These are phyloP conservation scores for Decorospora gaudefroyi DNA, from an alignment of 2,329 filamentous ascomycete genomes.

Conservation along the genomic window DNA sequence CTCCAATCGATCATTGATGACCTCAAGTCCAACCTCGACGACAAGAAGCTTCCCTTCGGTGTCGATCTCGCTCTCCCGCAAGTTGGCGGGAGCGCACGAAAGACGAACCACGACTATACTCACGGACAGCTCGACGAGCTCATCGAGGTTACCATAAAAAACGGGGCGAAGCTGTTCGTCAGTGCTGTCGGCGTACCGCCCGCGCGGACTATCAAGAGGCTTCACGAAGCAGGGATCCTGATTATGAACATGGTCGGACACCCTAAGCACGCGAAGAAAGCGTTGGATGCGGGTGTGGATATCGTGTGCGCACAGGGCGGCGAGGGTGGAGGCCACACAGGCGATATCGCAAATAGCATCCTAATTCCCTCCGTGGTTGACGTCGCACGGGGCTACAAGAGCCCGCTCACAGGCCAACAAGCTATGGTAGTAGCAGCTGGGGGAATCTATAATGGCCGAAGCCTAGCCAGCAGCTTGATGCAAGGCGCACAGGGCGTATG, in stretches of 20 bases:
- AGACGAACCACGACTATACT: slow-evolving; percentile 96
- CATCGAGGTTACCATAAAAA: slow-evolving; percentile 81
- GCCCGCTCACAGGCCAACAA: slow-evolving; percentile 68
- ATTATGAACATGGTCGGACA: slow-evolving; percentile 99
- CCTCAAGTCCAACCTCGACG: slow-evolving; percentile 73
- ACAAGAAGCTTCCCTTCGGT: slow-evolving; percentile 78
- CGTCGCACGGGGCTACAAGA: slow-evolving; percentile 73
- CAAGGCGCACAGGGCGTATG: slow-evolving; percentile 87
- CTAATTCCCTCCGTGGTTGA: slow-evolving; percentile 87
- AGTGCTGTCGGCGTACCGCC: slow-evolving; percentile 88
- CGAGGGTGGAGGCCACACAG: slow-evolving; percentile 92
- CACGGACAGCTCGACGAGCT: slow-evolving; percentile 84
- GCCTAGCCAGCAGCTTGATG: slow-evolving; percentile 80
- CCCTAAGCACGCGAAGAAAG: slow-evolving; percentile 88
- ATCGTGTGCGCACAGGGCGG: slow-evolving; percentile 91
- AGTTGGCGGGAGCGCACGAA: slow-evolving; percentile 78
- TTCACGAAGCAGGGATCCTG: slow-evolving; percentile 79
- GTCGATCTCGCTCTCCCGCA: slow-evolving; percentile 91
- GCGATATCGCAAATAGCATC: slow-evolving; percentile 82
- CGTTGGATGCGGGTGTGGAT: slow-evolving; percentile 82
- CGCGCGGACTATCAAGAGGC: slow-evolving; percentile 67
- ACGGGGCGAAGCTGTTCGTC: slow-evolving; percentile 84
- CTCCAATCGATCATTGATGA: slow-evolving; percentile 81
- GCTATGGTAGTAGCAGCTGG: slow-evolving; percentile 88
- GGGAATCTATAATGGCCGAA: slow-evolving; percentile 80